Conservation (phyloP, 345 rosid genomes). For the Heritiera littoralis region DNA sequence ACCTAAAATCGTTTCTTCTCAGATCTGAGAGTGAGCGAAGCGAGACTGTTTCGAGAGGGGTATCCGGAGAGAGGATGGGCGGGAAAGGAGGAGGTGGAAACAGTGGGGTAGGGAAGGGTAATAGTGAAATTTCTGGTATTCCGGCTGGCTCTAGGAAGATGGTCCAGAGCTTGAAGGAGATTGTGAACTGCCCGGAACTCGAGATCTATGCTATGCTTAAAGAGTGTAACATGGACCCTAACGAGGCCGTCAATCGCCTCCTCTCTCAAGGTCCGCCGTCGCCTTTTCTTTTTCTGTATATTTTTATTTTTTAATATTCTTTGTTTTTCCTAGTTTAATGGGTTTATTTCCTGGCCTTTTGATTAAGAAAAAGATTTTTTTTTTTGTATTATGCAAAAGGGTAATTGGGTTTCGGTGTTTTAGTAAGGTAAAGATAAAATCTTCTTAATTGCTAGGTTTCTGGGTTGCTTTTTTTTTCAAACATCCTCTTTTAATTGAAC, state of each 20-base stretch:
- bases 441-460: not conserved
- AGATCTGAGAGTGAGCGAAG: slow-evolving; percentile 14
- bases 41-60: not conserved
- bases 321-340: not conserved
- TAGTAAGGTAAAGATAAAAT: not conserved
- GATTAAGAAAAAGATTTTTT: not conserved
- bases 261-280: slow-evolving; percentile 71
- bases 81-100: slow-evolving; percentile 57
- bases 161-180: slow-evolving; percentile 92
- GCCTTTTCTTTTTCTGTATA: not conserved
- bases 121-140: slow-evolving; percentile 60
- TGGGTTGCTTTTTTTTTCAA: not conserved
- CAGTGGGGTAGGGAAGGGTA: slow-evolving; percentile 45
- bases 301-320: not conserved
- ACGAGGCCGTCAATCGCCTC: slow-evolving; percentile 94
- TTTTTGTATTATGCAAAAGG: not conserved
- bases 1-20: not conserved
- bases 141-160: slow-evolving; percentile 81
- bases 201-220: slow-evolving; percentile 98
- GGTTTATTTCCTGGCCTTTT: slow-evolving; percentile 16
- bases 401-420: not conserved
- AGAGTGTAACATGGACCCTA: slow-evolving; percentile 99
- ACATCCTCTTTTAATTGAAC: not conserved
- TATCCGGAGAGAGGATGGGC: slow-evolving; percentile 41
- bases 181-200: slow-evolving; percentile 84